A percentile compares a stretch with the other conserved stretches of the same genome.
Conservation (phyloP, 257 asterid species). For the Solanum rostratum region DNA sequence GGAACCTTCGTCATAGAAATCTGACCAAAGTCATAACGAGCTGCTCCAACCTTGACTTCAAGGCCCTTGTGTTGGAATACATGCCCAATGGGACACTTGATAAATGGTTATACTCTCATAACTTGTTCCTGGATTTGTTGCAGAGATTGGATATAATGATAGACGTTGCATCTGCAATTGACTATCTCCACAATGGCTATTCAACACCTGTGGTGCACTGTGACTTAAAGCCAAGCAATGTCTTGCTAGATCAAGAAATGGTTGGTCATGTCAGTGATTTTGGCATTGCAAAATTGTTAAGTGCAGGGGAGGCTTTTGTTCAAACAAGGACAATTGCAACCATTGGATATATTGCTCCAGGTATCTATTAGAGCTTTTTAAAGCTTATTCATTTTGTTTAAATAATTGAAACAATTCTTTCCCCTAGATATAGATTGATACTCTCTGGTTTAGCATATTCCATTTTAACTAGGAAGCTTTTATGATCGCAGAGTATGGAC, state of each 20-base stretch:
- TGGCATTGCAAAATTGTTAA: background rate
- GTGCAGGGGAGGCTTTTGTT: background rate
- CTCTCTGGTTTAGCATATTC: background rate
- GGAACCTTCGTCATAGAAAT: background rate
- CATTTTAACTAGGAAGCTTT: background rate
- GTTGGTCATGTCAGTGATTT: background rate
- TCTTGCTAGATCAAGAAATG: background rate
- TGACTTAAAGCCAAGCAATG: background rate
- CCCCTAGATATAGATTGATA: background rate
- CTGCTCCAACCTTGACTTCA: background rate
- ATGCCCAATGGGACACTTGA: background rate
- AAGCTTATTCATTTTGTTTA: background rate
- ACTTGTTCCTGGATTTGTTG: background rate
- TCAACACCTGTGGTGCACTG: background rate
- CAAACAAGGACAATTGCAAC: background rate
- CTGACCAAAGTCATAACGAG: background rate
- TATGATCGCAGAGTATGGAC: background rate
- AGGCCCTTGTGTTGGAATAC: background rate
- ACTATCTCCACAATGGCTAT: background rate
- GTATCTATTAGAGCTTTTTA: background rate
- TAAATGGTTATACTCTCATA: background rate
- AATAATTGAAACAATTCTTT: background rate
- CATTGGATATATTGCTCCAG: background rate
- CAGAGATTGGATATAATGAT: background rate
- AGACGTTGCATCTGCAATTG: background rate